phyloP scores from a whole-genome alignment of 148 eudicot species.

The Linanthus parryae region DNA sequence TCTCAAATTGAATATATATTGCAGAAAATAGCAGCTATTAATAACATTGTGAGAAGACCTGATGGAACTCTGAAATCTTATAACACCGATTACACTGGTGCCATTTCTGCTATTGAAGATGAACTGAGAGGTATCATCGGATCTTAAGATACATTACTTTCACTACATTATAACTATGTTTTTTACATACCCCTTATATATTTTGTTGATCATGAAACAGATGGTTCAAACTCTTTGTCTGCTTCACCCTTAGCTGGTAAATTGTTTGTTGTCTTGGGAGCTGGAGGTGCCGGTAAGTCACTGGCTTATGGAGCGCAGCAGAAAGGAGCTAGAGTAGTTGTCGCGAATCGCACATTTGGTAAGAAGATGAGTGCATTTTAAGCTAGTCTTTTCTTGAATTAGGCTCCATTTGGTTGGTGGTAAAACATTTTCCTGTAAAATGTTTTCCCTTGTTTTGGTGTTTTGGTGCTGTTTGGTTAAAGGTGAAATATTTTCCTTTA shows the following conservation, averaged over 20 bases:
- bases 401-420: too few relatives aligned
- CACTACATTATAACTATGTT: too few relatives aligned
- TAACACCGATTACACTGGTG: constrained; percentile 69
- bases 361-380: too few relatives aligned
- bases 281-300: constrained; percentile 90
- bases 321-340: constrained; percentile 69
- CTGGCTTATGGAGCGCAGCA: constrained; percentile 81
- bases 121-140: constrained; percentile 50
- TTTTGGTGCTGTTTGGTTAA: too few relatives aligned
- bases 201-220: constrained; percentile 23
- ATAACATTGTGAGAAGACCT: constrained; percentile 37
- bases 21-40: constrained; percentile 71
- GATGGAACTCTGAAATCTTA: constrained; percentile 53
- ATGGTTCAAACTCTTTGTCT: constrained; percentile 9
- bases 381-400: too few relatives aligned
- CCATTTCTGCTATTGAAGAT: constrained; percentile 66
- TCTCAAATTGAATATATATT: not conserved
- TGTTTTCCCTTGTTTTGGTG: too few relatives aligned
- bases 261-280: constrained; percentile 73
- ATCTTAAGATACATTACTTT: too few relatives aligned
- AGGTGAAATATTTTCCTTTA: too few relatives aligned
- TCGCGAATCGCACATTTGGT: constrained; percentile 81
- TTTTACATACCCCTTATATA: too few relatives aligned
- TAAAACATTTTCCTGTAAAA: too few relatives aligned
- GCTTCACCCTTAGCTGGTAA: constrained; percentile 68